These are phyloP conservation scores for Aspergillus viridinutans DNA, from an alignment of 2,329 filamentous ascomycete genomes.

Conservation along the genomic window DNA sequence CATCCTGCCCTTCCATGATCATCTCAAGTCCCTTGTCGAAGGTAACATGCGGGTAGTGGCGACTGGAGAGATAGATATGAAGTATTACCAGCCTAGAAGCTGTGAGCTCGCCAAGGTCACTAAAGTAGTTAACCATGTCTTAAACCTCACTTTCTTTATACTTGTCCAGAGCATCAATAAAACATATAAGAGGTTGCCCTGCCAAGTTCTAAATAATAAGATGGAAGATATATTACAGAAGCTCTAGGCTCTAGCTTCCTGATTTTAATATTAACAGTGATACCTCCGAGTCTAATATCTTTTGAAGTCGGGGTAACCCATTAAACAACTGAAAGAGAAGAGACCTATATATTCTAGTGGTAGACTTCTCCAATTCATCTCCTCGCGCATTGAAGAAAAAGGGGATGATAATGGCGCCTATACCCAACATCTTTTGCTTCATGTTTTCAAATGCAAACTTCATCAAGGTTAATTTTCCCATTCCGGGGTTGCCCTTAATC, in stretches of 20 bases:
- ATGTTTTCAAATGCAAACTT: constrained; percentile 31
- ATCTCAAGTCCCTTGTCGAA: constrained; percentile 29
- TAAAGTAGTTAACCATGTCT: constrained; percentile 33
- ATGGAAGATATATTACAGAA: constrained; percentile 25
- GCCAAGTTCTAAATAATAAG: constrained; percentile 24
- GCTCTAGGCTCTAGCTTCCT: constrained; percentile 13
- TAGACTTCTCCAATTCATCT: constrained; percentile 42
- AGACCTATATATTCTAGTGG: constrained; percentile 49
- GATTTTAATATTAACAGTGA: too few species aligned
- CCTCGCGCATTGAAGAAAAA: constrained; percentile 52
- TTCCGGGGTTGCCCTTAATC: constrained; percentile 40
- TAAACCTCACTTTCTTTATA: constrained; percentile 34
- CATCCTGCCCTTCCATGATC: constrained; percentile 35
- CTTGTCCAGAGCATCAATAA: constrained; percentile 46
- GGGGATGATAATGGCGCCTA: constrained; percentile 25
- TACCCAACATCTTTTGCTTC: too few species aligned
- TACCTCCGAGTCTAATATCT: constrained; percentile 5
- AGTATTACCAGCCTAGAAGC: constrained; percentile 9
- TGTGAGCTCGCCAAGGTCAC: constrained; percentile 23
- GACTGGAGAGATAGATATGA: constrained; percentile 37
- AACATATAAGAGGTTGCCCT: constrained; percentile 22
- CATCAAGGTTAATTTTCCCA: constrained; percentile 45
- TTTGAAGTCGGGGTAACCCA: constrained; percentile 29
- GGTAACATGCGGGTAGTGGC: constrained; percentile 40
- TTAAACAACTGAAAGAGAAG: constrained; percentile 47